A percentile compares a stretch with the other conserved stretches of the same genome.
Evolutionary conservation across 2,329 filamentous ascomycete genomes (phyloP).

Genomic region (Fusarium sororula): DNA sequence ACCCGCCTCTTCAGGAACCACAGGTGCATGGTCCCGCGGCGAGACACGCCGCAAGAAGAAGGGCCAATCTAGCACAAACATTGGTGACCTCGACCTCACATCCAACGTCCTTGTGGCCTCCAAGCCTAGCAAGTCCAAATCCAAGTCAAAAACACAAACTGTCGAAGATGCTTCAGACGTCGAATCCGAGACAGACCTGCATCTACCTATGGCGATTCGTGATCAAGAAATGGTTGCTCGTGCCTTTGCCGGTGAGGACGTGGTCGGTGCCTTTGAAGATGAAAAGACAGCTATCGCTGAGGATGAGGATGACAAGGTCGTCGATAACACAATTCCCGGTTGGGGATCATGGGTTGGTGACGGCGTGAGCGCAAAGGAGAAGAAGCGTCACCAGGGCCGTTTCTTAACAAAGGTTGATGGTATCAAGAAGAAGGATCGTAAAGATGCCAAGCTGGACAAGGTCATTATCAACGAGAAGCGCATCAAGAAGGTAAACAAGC

Average conservation of each 20-base stretch:
- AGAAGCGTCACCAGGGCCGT: conserved; percentile 69
- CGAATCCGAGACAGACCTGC: conserved; percentile 58
- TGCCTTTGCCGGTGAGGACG: conserved; percentile 90
- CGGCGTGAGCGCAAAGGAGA: conserved; percentile 77
- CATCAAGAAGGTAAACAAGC: conserved; percentile 76
- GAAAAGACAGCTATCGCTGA: conserved; percentile 79
- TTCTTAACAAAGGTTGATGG: conserved; percentile 75
- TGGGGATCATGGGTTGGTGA: conserved; percentile 95
- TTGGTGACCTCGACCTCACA: conserved; percentile 54
- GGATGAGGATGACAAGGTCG: conserved; percentile 83
- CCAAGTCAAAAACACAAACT: conserved; percentile 39
- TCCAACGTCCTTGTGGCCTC: conserved; percentile 47
- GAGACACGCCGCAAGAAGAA: conserved; percentile 53
- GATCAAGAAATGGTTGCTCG: conserved; percentile 77
- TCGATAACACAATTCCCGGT: conserved; percentile 87
- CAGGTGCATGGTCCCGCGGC: conserved; percentile 55
- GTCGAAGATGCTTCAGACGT: conserved; percentile 45
- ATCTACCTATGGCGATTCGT: conserved; percentile 66
- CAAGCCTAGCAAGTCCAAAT: conserved; percentile 43
- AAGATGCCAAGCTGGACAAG: conserved; percentile 81
- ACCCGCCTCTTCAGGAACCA: conserved; percentile 40
- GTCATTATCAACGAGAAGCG: conserved; percentile 95
- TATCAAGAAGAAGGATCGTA: conserved; percentile 77
- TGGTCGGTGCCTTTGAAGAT: conserved; percentile 78
- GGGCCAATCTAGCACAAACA: conserved; percentile 42